Evolutionary conservation across 140 eudicot species (phyloP).

Genomic region (Erigeron philadelphicus): DNA sequence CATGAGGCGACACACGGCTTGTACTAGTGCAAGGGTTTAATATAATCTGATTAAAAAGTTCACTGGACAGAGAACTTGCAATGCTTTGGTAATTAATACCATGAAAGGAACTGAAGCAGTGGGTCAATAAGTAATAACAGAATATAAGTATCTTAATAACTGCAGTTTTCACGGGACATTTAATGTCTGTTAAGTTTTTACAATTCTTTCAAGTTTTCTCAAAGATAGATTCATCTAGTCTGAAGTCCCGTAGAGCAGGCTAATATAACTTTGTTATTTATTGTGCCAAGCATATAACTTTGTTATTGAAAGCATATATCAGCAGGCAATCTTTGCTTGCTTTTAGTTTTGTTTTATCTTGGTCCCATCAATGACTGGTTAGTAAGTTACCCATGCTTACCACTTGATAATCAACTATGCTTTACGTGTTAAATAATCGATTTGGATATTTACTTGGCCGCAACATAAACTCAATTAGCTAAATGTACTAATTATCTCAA

Average conservation of each 20-base stretch:
- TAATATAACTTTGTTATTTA: too few relatives aligned
- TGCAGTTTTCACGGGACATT: not conserved
- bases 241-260: constrained; percentile 31
- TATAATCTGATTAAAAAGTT: too few relatives aligned
- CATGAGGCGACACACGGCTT: too few relatives aligned
- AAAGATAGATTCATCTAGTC: not conserved
- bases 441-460: too few relatives aligned
- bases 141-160: too few relatives aligned
- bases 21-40: too few relatives aligned
- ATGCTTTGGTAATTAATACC: too few relatives aligned
- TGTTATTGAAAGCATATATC: constrained; percentile 23
- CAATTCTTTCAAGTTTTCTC: constrained; percentile 7
- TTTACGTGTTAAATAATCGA: not conserved
- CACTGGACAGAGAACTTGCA: too few relatives aligned
- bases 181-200: not conserved
- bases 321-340: constrained; percentile 51
- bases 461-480: too few relatives aligned
- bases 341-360: constrained; percentile 19
- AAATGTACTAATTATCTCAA: too few relatives aligned
- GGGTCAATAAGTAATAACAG: too few relatives aligned
- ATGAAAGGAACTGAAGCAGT: too few relatives aligned
- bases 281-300: not conserved
- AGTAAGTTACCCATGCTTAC: constrained; percentile 15
- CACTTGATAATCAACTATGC: not conserved
- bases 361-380: constrained; percentile 71